Conservation (phyloP, 495 filamentous ascomycete species). For the Chaetomidium leptoderma region DNA sequence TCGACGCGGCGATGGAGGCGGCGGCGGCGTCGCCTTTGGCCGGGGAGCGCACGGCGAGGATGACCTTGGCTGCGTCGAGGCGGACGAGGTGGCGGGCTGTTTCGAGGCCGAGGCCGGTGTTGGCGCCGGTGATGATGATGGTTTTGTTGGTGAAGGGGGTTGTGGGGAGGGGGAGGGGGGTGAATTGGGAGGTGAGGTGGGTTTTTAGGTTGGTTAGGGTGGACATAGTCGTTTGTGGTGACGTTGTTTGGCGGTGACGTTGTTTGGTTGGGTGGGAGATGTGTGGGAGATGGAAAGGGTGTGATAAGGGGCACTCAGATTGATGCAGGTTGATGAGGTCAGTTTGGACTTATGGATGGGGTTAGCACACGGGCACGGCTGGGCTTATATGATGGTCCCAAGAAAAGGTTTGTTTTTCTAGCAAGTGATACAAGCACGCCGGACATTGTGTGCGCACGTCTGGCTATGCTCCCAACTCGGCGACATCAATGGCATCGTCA, state of each 20-base stretch:
- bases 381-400: too few relatives aligned
- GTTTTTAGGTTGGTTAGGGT: background rate
- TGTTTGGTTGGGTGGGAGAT: background rate
- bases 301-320: too few relatives aligned
- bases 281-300: background rate
- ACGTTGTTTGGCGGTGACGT: too few relatives aligned
- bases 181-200: background rate
- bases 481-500: too few relatives aligned
- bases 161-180: background rate
- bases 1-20: slow-evolving; percentile 35
- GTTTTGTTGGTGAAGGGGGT: slow-evolving; percentile 29
- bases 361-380: too few relatives aligned
- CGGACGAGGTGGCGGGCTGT: slow-evolving; percentile 42
- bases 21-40: slow-evolving; percentile 44
- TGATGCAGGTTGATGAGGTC: too few relatives aligned
- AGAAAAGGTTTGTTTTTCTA: too few relatives aligned
- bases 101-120: slow-evolving; percentile 52
- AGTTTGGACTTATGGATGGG: too few relatives aligned
- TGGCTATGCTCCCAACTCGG: too few relatives aligned
- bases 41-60: slow-evolving; percentile 46
- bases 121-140: slow-evolving; percentile 52
- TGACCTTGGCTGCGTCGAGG: slow-evolving; percentile 41
- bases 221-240: background rate
- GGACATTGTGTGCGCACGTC: too few relatives aligned
- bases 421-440: too few relatives aligned